Base-by-base conservation (phyloP, 805 yeast genomes). In the Metschnikowia cerradonensis region DNA sequence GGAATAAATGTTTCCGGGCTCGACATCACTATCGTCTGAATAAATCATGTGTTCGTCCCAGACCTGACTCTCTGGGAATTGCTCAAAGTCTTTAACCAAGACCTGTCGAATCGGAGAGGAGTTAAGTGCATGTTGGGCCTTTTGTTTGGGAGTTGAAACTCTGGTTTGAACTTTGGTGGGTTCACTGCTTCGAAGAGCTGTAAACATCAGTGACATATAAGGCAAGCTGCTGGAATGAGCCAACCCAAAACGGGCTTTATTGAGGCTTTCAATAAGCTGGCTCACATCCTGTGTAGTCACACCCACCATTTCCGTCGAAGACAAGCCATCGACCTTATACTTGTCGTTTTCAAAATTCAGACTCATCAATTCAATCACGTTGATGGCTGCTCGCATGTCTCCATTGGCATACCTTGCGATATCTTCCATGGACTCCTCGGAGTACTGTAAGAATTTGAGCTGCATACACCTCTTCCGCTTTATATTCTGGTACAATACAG, bases 401-500 rank as follows among this genome's bases (percentile, higher is more conserved):
- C 76, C 75, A 22, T 48, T 47, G 17, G 65, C 57, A 17, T 46
- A 42, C 4, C 44, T 48, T 0, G 60, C 56, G 1, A 73, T 48
- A 6, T 56, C 39, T 1, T 52, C 49, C 5, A 63, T 35, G 5
- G 63, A 51, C 2, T 43, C 47, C 0, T 53, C 53, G 20, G 53
- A 40, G 34, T 56, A 67, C 7, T 15, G n/a, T 15, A 70, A 39
- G 20, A 53, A 54, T 11, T 39, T 22, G 14, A 54, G 45, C 4
- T 48, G 44, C 15, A 52, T 45, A 13, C 31, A 13, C 10, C 35
- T 19, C 39, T 60, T 57, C 20, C 70, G 58, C 32, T 65, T 56
- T 3, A 61, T 60, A 50, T 70, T 71, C 49, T 69, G 73, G 32
- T 48, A 57, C 5, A 78, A 68, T 6, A 86, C 63, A 0, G 92